Base-by-base conservation (phyloP, 768 basidiomycete species). In the Boletus huronensis region DNA sequence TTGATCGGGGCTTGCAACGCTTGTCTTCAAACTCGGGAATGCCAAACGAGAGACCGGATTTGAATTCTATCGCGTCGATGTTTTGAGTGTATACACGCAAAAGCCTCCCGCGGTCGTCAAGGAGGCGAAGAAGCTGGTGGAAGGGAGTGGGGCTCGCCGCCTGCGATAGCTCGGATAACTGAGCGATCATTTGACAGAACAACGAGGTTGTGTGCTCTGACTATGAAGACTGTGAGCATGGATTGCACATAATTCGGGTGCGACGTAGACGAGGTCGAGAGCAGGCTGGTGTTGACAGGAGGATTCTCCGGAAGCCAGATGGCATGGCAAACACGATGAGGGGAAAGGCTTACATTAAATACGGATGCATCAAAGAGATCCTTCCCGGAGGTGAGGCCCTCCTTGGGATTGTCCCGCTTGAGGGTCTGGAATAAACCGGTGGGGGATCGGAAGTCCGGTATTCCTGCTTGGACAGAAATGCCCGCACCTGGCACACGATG, bases 51-150 rank as follows among this genome's bases (percentile, higher is more conserved):
- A 96, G 79, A 4, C 93, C 93, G n/a, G 82, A 87, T 68, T 92
- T 93, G 55, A 77, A 76, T 67, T 96, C 93, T 39, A 96, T 84
- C 25, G 85, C 86, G 67, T 96, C 93, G 55, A 95, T 95, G 71
- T 96, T 95, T 75, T 96, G 93, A 0, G 93, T 94, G 70, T 95
- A 96, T 2, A 93, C 90, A 25, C 93, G 80, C 35, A 94, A 78
- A 4, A 96, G 81, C 57, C 81, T 80, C 4, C 89, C 87, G 35
- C 85, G 78, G 56, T 85, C 79, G 64, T 95, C 90, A 29, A 95
- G 82, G 29, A 78, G 65, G 40, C 85, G 86, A 29, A 96, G 82
- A 25, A 90, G 73, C 11, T 77, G 71, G 66, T 96, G 93, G 64
- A 95, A 95, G 1, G 84, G 75, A 4, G 93, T 94, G 8, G 93